These are phyloP conservation scores for Gossypium arboreum DNA, from an alignment of 345 rosid species.

Conservation along the genomic window DNA sequence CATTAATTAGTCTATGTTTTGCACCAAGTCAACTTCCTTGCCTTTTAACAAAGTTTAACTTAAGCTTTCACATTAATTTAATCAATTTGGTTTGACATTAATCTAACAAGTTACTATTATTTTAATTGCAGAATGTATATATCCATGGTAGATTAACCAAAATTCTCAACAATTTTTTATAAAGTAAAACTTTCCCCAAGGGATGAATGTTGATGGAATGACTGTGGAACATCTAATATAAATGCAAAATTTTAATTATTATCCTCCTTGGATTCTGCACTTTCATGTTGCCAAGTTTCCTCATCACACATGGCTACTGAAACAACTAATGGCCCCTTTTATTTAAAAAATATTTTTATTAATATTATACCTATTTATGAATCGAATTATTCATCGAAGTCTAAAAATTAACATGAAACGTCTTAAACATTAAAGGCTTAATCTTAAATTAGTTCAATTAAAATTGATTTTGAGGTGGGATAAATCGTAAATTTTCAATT, in stretches of 20 bases:
- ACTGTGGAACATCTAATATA: background rate
- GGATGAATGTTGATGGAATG: constrained; percentile 9
- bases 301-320: constrained; percentile 39
- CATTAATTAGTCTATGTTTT: background rate
- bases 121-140: background rate
- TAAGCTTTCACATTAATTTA: background rate
- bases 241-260: constrained; percentile 4
- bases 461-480: no score
- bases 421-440: no score
- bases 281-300: constrained; percentile 47
- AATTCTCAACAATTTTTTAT: constrained; percentile 14
- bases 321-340: background rate
- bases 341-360: no score
- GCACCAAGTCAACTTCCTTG: background rate
- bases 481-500: no score
- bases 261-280: constrained; percentile 37
- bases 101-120: background rate
- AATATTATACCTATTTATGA: no score
- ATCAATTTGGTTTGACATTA: background rate
- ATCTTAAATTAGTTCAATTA: no score
- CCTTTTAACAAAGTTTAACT: background rate
- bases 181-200: constrained; percentile 22
- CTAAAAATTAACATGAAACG: no score
- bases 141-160: background rate
- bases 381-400: no score